Evolutionary conservation across 78 protist genomes (phyloP).

Genomic region (Dictyostelium capitatum): DNA sequence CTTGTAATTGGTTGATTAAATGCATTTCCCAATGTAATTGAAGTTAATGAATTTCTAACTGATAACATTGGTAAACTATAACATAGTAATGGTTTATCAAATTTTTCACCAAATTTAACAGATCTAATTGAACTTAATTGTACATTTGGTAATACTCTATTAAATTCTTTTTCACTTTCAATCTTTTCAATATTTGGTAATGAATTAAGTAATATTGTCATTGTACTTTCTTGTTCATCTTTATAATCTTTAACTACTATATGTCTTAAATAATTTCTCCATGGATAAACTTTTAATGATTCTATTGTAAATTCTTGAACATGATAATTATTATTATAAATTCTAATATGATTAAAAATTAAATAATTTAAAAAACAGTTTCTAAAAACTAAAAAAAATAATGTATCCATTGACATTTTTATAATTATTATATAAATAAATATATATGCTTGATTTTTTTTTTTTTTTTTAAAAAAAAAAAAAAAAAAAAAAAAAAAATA

Average conservation of each 20-base stretch:
- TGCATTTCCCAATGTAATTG: background rate
- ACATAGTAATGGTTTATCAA: background rate
- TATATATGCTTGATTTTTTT: background rate
- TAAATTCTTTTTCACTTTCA: conserved; percentile 3
- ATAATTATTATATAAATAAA: too few species aligned
- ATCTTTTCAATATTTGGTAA: background rate
- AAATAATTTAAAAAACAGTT: background rate
- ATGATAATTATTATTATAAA: conserved; percentile 8
- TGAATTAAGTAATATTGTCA: background rate
- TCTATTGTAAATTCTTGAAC: background rate
- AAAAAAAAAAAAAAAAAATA: background rate
- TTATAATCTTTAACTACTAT: background rate
- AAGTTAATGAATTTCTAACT: background rate
- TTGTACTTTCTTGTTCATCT: background rate
- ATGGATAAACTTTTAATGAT: background rate
- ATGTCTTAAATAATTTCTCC: background rate
- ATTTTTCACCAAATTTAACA: conserved; percentile 1
- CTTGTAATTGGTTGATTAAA: conserved; percentile 13
- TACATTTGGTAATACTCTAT: background rate
- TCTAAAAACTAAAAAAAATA: conserved; percentile 2
- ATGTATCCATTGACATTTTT: background rate
- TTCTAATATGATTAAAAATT: background rate
- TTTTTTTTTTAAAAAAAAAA: background rate
- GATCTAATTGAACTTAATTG: background rate
- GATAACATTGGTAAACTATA: conserved; percentile 1